Evolutionary conservation across 176 grass and related monocot species (phyloP).

Genomic region (Aegilops longissima): DNA sequence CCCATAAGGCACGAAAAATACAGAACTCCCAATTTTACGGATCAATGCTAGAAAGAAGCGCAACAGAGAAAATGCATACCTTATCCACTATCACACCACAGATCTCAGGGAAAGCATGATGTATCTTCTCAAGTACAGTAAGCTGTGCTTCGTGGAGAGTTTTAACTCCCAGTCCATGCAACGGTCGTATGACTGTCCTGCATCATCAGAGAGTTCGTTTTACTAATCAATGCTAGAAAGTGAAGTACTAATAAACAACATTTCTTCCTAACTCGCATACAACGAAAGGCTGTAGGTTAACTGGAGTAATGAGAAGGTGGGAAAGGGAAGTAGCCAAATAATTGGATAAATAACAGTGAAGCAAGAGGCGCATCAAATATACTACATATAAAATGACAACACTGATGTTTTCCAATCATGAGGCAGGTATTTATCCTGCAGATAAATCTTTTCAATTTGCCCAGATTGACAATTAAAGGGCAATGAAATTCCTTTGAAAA

Average conservation of each 20-base stretch:
- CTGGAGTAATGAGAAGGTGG: not conserved
- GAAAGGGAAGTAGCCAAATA: no score
- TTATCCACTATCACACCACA: conserved; percentile 24
- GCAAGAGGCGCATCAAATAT: no score
- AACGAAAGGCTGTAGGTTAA: not conserved
- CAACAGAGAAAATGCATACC: not conserved
- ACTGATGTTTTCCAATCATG: not conserved
- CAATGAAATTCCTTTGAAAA: not conserved
- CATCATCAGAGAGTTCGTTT: not conserved
- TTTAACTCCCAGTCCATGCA: conserved; percentile 19
- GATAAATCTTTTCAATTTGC: not conserved
- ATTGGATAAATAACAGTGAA: no score
- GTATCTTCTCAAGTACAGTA: conserved; percentile 9
- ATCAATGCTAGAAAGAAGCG: no score
- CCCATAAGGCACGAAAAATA: not conserved
- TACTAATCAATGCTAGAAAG: not conserved
- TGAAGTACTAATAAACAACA: not conserved
- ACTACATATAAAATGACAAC: not conserved
- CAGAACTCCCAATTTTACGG: not conserved
- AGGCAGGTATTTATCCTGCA: no score
- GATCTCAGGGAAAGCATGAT: not conserved
- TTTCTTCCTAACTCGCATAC: not conserved
- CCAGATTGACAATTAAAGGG: not conserved
- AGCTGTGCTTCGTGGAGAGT: conserved; percentile 3
- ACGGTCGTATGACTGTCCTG: conserved; percentile 16